Conservation (phyloP, 192 early-diverging fungal genomes). For the Rhizoclosmatium sp. region DNA sequence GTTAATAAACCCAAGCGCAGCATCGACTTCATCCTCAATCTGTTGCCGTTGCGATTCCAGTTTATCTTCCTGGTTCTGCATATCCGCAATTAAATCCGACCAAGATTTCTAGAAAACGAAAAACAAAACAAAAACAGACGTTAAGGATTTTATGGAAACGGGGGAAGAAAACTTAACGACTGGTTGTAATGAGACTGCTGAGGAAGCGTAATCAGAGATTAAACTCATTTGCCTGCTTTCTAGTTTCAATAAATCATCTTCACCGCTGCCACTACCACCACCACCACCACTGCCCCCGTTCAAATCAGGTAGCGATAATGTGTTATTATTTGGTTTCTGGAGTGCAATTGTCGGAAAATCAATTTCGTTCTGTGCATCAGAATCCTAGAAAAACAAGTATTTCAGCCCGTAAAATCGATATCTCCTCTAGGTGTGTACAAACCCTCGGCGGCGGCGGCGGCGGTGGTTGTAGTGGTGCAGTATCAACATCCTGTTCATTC, state of each 20-base stretch:
- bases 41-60: conserved; percentile 14
- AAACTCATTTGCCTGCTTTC: neutral
- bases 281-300: neutral
- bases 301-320: neutral
- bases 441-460: neutral
- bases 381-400: neutral
- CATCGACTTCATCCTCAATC: conserved; percentile 30
- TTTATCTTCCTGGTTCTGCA: conserved; percentile 7
- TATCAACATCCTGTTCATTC: neutral
- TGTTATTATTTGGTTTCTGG: neutral
- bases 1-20: conserved; percentile 21
- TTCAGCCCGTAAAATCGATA: neutral
- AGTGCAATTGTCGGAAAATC: neutral
- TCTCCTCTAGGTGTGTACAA: neutral
- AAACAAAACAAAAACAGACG: neutral
- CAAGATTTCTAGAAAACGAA: conserved; percentile 23
- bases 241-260: neutral
- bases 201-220: neutral
- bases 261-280: neutral
- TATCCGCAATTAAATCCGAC: conserved; percentile 28
- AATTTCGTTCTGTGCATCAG: neutral
- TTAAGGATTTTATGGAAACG: neutral
- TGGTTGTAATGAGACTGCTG: neutral
- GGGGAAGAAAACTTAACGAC: neutral
- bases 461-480: neutral